Percentiles rank a stretch among this genome's conserved stretches.
Evolutionary conservation across 768 basidiomycete genomes (phyloP).

Genomic region (Rhodotorula kratochvilovae): DNA sequence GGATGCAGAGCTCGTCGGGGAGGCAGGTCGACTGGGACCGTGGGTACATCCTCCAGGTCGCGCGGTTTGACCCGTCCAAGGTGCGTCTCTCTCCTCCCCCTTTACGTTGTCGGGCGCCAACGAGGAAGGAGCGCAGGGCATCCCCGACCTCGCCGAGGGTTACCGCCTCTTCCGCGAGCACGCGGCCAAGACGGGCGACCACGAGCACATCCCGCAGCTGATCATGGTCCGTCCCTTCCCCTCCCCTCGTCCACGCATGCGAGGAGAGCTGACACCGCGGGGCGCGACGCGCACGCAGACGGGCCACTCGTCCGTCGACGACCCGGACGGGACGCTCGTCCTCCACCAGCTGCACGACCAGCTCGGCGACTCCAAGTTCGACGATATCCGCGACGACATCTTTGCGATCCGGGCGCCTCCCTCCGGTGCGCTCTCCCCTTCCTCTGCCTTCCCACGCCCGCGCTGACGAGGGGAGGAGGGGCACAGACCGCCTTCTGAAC

Average conservation of each 20-base stretch:
- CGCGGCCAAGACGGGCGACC: conserved; percentile 47
- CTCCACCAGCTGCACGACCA: conserved; percentile 25
- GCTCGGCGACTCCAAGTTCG: conserved; percentile 3
- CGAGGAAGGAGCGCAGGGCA: conserved; percentile 27
- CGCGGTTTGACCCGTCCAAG: conserved; percentile 87
- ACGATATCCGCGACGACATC: conserved; percentile 49
- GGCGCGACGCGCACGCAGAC: not conserved
- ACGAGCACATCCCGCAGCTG: conserved; percentile 45
- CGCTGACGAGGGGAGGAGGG: too few relatives aligned
- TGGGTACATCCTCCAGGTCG: conserved; percentile 83
- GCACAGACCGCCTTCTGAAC: conserved; percentile 53
- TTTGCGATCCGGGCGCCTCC: conserved; percentile 76
- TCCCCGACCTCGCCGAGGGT: conserved; percentile 56
- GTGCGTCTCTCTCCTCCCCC: conserved; percentile 58
- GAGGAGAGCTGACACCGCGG: too few relatives aligned
- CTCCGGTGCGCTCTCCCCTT: not conserved
- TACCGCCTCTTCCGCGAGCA: conserved; percentile 75
- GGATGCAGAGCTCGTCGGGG: conserved; percentile 43
- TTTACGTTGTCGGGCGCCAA: not conserved
- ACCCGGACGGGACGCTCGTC: conserved; percentile 67
- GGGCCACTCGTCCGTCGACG: conserved; percentile 90
- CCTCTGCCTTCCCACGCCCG: not conserved
- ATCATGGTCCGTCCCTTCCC: conserved; percentile 43
- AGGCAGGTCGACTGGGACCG: conserved; percentile 52
- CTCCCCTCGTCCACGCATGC: too few relatives aligned